Evolutionary conservation across 345 rosid genomes (phyloP), one percentile per base, ranked within the genome.

Genomic region (Brassica incana): DNA sequence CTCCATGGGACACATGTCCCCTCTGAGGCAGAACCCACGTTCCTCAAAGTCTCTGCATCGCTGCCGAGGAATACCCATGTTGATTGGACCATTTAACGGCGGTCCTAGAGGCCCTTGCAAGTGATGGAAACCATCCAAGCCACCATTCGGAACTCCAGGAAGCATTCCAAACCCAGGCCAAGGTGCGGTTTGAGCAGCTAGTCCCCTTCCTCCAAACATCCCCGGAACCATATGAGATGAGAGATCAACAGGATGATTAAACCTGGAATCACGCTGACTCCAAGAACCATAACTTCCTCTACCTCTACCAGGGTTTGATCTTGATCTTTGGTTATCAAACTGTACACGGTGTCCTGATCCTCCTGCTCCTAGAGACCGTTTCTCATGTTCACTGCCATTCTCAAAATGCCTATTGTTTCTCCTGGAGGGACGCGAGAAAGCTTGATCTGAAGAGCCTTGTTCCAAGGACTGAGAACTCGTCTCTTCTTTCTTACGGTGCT

Each of bases 1-100:
- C 93, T 95, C 99, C 99, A 95, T 91, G 6, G 97, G 99, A 84
- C 98, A 95, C 91, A 95, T 93, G 81, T 93, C 99, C 50, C 99
- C 98, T 89, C 97, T 88, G 58, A 95, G 86, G 84, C 99, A 95
- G 87, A 90, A 95, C 64, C 99, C 99, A 74, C 96, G 98, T 82
- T 95, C 99, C 83, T 95, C 99, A 86, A 93, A 95, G 77, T 95
- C 99, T 77, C 98, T 91, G 77, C 99, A 95, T 56, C 94, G 78
- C 61, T 91, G 96, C 60, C 87, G 88, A 76, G 90, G 88, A 84
- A 95, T 93, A 72, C 93, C 91, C 81, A 90, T 81, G 85, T 79
- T 88, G 77, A 91, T 77, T 45, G 92, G 82, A 80, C 89, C 67
- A 82, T 77, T 88, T 64, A 90, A 62, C 5, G 90, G 81, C 12